Evolutionary conservation across 345 rosid species (phyloP).

Genomic region (Syzygium aqueum): DNA sequence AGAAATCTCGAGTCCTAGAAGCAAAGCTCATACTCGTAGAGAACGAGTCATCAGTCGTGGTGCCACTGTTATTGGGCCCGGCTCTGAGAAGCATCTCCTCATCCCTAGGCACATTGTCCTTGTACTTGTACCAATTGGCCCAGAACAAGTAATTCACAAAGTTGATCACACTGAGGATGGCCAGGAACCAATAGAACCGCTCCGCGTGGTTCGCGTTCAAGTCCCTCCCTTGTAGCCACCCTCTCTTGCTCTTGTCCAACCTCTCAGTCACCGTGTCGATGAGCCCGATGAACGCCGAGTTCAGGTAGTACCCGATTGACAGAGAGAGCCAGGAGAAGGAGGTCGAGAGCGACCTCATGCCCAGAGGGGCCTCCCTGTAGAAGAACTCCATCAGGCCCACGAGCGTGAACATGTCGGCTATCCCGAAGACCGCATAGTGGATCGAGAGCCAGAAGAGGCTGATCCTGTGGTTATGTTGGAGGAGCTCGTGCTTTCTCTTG

Average conservation of each 20-base stretch:
- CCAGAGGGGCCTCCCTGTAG: constrained; percentile 17
- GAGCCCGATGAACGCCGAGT: constrained; percentile 12
- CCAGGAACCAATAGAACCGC: constrained; percentile 27
- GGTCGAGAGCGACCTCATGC: constrained; percentile 27
- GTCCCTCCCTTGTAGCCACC: constrained; percentile 24
- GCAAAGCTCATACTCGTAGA: not conserved
- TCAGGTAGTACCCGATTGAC: constrained; percentile 23
- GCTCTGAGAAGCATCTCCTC: constrained; percentile 4
- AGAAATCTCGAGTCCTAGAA: constrained; percentile 1
- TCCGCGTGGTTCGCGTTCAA: constrained; percentile 17
- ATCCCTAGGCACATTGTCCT: constrained; percentile 1
- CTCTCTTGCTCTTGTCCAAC: not conserved
- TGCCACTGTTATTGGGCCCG: not conserved
- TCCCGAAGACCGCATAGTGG: constrained; percentile 23
- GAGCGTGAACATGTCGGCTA: constrained; percentile 29
- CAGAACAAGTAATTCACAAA: constrained; percentile 19
- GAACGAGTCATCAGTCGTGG: not conserved
- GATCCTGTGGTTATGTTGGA: constrained; percentile 7
- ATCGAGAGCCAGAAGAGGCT: constrained; percentile 26
- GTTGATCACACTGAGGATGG: constrained; percentile 12
- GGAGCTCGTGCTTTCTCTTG: constrained; percentile 11
- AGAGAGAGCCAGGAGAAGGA: constrained; percentile 22
- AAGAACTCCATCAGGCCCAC: constrained; percentile 31
- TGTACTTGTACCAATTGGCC: constrained; percentile 28
- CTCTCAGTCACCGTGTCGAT: constrained; percentile 6